These are phyloP conservation scores for Aspergillus amoenus DNA, from an alignment of 2,329 filamentous ascomycete species.

Conservation along the genomic window DNA sequence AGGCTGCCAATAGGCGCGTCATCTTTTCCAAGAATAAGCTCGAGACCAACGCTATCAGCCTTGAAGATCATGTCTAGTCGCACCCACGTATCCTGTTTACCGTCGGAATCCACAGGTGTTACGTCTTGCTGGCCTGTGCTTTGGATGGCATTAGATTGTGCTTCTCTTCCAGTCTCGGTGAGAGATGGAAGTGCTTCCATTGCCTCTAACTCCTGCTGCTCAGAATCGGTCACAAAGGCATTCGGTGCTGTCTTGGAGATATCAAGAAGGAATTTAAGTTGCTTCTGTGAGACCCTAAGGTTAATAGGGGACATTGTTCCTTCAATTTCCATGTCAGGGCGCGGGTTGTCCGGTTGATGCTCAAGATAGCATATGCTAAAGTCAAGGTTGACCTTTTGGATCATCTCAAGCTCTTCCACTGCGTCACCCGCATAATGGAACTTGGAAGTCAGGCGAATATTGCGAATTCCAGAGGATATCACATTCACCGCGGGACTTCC, in stretches of 20 bases:
- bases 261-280: conserved; percentile 85
- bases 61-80: conserved; percentile 91
- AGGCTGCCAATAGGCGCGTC: conserved; percentile 76
- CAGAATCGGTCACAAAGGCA: conserved; percentile 74
- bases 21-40: conserved; percentile 76
- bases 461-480: conserved; percentile 84
- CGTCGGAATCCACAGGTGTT: conserved; percentile 69
- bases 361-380: conserved; percentile 92
- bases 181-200: conserved; percentile 69
- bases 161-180: conserved; percentile 49
- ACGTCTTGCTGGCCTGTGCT: conserved; percentile 47
- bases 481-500: conserved; percentile 79
- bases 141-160: conserved; percentile 52
- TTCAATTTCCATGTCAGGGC: conserved; percentile 88
- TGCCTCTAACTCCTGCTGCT: conserved; percentile 71
- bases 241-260: conserved; percentile 84
- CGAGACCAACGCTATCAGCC: conserved; percentile 81
- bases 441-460: conserved; percentile 85
- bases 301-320: conserved; percentile 93
- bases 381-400: conserved; percentile 91
- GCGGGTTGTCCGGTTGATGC: conserved; percentile 71
- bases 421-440: conserved; percentile 74
- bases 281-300: conserved; percentile 81
- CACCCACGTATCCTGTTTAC: conserved; percentile 74
- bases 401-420: conserved; percentile 88